Base-by-base conservation (phyloP, 129 eudicot species). In the Flaveria linearis region DNA sequence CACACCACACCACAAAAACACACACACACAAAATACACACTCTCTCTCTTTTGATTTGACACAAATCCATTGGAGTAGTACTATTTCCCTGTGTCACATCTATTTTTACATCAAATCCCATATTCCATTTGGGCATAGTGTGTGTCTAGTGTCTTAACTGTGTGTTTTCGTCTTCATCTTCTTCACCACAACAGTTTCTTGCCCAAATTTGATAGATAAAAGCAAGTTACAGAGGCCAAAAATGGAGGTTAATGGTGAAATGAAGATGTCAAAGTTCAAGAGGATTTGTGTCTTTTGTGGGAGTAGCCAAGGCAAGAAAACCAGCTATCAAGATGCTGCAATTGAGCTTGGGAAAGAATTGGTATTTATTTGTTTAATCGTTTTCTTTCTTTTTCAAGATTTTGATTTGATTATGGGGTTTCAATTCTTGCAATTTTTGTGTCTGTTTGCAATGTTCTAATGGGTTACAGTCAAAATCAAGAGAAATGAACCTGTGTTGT, bases 261-360 rank as follows among this genome's bases (percentile, higher is more conserved):
- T 84, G 78, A 89, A 76, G 76, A 69, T 42, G 63, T 91, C 97
- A 41, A 94, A 65, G 81, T 94, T 94, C 82, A 89, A 87, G 85
- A 85, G 93, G 78, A 91, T 94, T 76, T 94, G 98, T 91, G 98
- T 94, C 8, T 94, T 94, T 61, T 94, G 98, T 87, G 98, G 98
- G 72, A 94, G 98, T 78, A 91, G 98, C 68, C 98, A 91, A 79
- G 98, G 98, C 69, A 94, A 89, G 83, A 94, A 94, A 83, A 80
- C 73, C 45, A 91, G 93, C 89, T 94, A 94, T 75, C 98, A 94
- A 73, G 97, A 94, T 78, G 93, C 98, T 84, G 97, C 98, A 74
- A 80, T 87, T 91, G 98, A 91, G 75, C 98, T 94, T 74, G 98
- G 96, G 71, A 78, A 84, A 72, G 98, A 91, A 86, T 75, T 94